These are phyloP conservation scores for Umbelopsis sp. DNA, from an alignment of 192 early-diverging fungal genomes.

Conservation along the genomic window DNA sequence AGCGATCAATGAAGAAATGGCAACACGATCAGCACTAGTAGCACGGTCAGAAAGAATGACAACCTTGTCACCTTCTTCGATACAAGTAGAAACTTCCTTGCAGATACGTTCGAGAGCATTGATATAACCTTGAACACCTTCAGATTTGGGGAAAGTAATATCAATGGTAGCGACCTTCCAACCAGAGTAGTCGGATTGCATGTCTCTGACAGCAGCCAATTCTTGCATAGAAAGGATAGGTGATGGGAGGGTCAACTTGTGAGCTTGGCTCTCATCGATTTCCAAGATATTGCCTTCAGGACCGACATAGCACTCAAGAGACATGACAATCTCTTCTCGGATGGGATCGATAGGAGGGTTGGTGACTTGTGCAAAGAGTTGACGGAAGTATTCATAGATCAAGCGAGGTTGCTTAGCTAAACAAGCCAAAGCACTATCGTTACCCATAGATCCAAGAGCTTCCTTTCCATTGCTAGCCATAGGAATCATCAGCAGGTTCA, in stretches of 20 bases:
- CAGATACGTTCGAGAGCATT: slow-evolving; percentile 86
- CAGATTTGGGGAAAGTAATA: slow-evolving; percentile 76
- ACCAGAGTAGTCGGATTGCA: slow-evolving; percentile 62
- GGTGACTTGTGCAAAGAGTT: slow-evolving; percentile 97
- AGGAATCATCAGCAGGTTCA: slow-evolving; percentile 85
- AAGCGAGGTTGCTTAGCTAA: slow-evolving; percentile 84
- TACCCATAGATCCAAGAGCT: slow-evolving; percentile 98
- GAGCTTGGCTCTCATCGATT: slow-evolving; percentile 75
- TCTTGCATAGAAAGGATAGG: slow-evolving; percentile 87
- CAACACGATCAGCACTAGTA: slow-evolving; percentile 65
- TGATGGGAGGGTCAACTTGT: slow-evolving; percentile 79
- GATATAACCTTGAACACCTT: slow-evolving; percentile 81
- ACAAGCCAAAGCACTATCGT: slow-evolving; percentile 94
- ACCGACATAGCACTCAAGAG: slow-evolving; percentile 90
- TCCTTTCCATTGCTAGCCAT: slow-evolving; percentile 92
- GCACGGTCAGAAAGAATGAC: slow-evolving; percentile 83
- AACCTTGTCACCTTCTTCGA: slow-evolving; percentile 78
- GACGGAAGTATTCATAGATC: slow-evolving; percentile 96
- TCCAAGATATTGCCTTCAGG: slow-evolving; percentile 94
- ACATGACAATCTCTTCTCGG: slow-evolving; percentile 98
- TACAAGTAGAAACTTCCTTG: slow-evolving; percentile 78
- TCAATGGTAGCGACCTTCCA: slow-evolving; percentile 87
- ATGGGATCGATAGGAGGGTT: slow-evolving; percentile 99
- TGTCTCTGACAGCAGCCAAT: slow-evolving; percentile 73
- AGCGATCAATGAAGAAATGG: slow-evolving; percentile 85